These are phyloP conservation scores for Claviceps maximensis DNA, from an alignment of 2,329 filamentous ascomycete species.

Conservation along the genomic window DNA sequence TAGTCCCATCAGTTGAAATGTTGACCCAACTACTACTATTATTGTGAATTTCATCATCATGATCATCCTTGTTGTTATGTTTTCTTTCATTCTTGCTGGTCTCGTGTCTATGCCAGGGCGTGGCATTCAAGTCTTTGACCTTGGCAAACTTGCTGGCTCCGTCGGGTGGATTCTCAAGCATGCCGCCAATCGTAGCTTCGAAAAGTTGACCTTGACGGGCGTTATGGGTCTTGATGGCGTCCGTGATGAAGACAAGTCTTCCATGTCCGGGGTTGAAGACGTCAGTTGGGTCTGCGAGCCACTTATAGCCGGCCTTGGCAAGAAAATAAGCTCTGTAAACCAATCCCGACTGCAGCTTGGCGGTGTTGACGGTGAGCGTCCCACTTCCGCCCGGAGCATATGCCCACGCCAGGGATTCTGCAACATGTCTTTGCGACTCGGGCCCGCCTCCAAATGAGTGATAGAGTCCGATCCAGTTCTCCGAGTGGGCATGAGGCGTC, in stretches of 20 bases:
- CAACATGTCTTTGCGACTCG: slow-evolving; percentile 16
- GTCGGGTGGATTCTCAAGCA: slow-evolving; percentile 17
- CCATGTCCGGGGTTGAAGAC: slow-evolving; percentile 14
- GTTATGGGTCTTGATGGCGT: slow-evolving; percentile 21
- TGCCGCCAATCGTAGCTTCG: slow-evolving; percentile 17
- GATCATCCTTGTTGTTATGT: too few species aligned
- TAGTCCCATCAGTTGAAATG: slow-evolving; percentile 18
- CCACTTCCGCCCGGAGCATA: slow-evolving; percentile 18
- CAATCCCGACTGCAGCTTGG: slow-evolving; percentile 14
- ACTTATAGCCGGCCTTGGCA: slow-evolving; percentile 21
- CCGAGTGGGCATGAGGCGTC: slow-evolving; percentile 13
- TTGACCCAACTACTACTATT: slow-evolving; percentile 22
- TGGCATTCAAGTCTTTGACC: slow-evolving; percentile 3
- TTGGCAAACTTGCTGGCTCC: slow-evolving; percentile 16
- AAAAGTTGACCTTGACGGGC: slow-evolving; percentile 22
- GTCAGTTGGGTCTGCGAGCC: slow-evolving; percentile 21
- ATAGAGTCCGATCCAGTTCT: slow-evolving; percentile 28
- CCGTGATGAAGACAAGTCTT: slow-evolving; percentile 17
- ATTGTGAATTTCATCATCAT: too few species aligned
- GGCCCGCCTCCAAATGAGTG: slow-evolving; percentile 21
- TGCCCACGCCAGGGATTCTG: slow-evolving; percentile 19
- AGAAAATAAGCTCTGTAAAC: slow-evolving; percentile 25
- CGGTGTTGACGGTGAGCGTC: slow-evolving; percentile 13
- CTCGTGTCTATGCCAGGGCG: background rate
- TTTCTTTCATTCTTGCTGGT: too few species aligned